Evolutionary conservation across 495 filamentous ascomycete species (phyloP), one percentile per base, ranked within the genome.

Genomic region (Penicillium cataractarum): DNA sequence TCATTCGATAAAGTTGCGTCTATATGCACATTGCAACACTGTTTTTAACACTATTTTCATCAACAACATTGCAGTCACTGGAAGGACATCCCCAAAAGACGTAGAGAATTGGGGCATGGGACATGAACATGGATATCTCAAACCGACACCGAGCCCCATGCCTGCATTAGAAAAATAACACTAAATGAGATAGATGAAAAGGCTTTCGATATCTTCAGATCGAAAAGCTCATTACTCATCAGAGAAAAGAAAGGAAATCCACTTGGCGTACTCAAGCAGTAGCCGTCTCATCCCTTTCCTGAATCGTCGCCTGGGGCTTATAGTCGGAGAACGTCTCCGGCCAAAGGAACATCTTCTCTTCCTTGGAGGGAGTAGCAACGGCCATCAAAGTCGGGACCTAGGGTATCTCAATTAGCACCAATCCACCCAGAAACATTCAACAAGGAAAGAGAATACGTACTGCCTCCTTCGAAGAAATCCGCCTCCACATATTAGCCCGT

Each of bases 331-430:
- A 87, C 5, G 80, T 78, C 64, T 87, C 83, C 0, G 86, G 87
- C 87, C 86, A 90, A 44, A 89, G 73, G 61, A 87, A 84, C 79
- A 88, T 85, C 78, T 84, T 87, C 68, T 90, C 87, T 60, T 87
- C 85, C 39, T 75, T 78, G 0, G 81, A 74, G 13, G 84, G 84
- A 3, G 85, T 84, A 21, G 74, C 76, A 68, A 80, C 80, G 50
- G 83, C 80, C 55, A 88, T 76, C 56, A 82, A 84, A 27, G 80
- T 71, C 0, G 87, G 87, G 31, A 89, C 74, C 75, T 79, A 37
- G 50, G 63, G 17, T 24, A 8, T 57, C 63, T 6, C 1, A 29
- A 52, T 61, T 44, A 65, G 42, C 42, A 56, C 22, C n/a, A 42
- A 19, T n/a, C 46, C 31, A 52, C 3, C 37, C 31, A 46, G 6